Evolutionary conservation across 345 rosid genomes (phyloP), one percentile per base, ranked within the genome.

Genomic region (Ceriops decandra): DNA sequence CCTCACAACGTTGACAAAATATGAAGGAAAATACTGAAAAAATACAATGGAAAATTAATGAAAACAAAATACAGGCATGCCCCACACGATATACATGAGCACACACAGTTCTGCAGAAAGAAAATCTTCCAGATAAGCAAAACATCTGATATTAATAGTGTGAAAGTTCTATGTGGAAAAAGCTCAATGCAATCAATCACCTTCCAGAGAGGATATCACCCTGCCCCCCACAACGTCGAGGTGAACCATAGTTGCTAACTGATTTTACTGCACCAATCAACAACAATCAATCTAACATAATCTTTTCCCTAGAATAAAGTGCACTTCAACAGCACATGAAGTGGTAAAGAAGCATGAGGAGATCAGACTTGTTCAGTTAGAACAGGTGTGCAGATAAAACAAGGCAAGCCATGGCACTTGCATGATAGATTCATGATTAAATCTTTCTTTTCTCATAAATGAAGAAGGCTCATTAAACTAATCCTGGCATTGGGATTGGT

Each of bases 181-280:
- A 36, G 71, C 27, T 32, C 8, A 13, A 36, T 2, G n/a, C 21
- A 57, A 62, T 59, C 60, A 67, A 53, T 79, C 73, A 93, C 99
- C 96, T 80, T 79, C 97, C 99, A 31, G 99, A 90, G 60, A 95
- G 99, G 67, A 95, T 90, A 75, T 95, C 97, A 17, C 97, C 99
- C 74, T 95, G 99, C 60, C 97, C 99, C 62, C 97, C 99, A 63
- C 99, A 95, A 22, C 97, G 95, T 72, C 99, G 82, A 64, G 97
- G 96, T 0, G 99, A 91, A 67, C 99, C 95, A 72, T 85, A 84
- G 46, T 82, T 80, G 71, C 93, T 77, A 63, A 95, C 96, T 20
- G 95, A 84, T 80, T 86, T 86, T 63, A 89, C 97, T 95, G 83
- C 72, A 79, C 53, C 70, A 64, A 63, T 52, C 36, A 56, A 61